These are phyloP conservation scores for Trichosporon ovoides DNA, from an alignment of 1,284 basidiomycete species.

Conservation along the genomic window DNA sequence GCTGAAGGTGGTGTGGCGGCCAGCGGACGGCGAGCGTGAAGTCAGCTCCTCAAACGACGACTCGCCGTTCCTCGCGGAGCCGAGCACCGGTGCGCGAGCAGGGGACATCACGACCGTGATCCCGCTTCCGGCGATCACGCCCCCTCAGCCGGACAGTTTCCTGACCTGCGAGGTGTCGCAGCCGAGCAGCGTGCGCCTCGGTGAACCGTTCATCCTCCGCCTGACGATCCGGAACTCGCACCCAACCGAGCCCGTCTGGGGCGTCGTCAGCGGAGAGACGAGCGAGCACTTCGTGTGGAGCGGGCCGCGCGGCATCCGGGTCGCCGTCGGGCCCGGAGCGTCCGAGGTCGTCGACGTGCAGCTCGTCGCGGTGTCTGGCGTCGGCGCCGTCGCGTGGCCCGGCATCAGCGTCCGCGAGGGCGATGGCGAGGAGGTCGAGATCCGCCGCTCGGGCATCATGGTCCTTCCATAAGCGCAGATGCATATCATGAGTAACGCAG, in stretches of 20 bases:
- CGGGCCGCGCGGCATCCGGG: slow-evolving; percentile 27
- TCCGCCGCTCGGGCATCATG: slow-evolving; percentile 9
- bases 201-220: slow-evolving; percentile 32
- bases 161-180: slow-evolving; percentile 25
- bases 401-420: slow-evolving; percentile 35
- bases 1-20: slow-evolving; percentile 16
- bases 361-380: slow-evolving; percentile 25
- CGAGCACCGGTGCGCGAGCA: neutral
- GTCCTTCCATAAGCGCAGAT: slow-evolving; percentile 17
- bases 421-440: slow-evolving; percentile 31
- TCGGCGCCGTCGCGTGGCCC: slow-evolving; percentile 28
- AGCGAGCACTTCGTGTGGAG: slow-evolving; percentile 43
- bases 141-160: slow-evolving; percentile 32
- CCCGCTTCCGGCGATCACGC: slow-evolving; percentile 28
- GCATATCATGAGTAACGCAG: neutral
- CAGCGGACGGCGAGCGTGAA: slow-evolving; percentile 1
- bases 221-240: slow-evolving; percentile 40
- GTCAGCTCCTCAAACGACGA: neutral
- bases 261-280: slow-evolving; percentile 36
- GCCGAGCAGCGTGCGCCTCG: slow-evolving; percentile 19
- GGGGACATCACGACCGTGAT: slow-evolving; percentile 2
- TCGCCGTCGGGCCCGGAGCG: slow-evolving; percentile 29
- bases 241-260: slow-evolving; percentile 24
- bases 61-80: neutral
- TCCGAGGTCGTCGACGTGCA: slow-evolving; percentile 11